Evolutionary conservation across 371 early-diverging fungal species (phyloP).

Genomic region (Apophysomyces elegans): DNA sequence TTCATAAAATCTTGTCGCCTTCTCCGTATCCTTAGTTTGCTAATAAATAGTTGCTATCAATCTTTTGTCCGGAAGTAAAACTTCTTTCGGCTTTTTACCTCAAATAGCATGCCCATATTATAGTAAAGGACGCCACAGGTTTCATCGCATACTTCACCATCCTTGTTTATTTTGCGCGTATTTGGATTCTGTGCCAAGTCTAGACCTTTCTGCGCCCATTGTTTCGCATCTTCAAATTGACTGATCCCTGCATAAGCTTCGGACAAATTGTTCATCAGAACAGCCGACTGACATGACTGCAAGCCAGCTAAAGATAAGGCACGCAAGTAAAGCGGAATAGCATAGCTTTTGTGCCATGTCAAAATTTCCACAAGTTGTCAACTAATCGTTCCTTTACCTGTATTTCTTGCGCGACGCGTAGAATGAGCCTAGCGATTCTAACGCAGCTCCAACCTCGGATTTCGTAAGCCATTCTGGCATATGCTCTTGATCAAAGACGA

Average conservation of each 20-base stretch:
- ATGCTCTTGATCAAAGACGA: constrained; percentile 57
- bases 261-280: constrained; percentile 67
- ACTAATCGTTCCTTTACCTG: constrained; percentile 30
- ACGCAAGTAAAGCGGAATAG: constrained; percentile 63
- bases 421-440: constrained; percentile 63
- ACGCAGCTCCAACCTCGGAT: constrained; percentile 59
- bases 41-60: constrained; percentile 8
- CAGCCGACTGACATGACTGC: constrained; percentile 50
- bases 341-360: constrained; percentile 39
- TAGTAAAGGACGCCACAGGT: constrained; percentile 61
- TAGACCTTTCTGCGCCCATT: constrained; percentile 64
- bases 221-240: constrained; percentile 57
- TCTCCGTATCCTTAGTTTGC: constrained; percentile 41
- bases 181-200: constrained; percentile 58
- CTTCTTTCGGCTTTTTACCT: constrained; percentile 42
- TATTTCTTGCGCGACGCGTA: constrained; percentile 59
- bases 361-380: neutral
- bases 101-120: constrained; percentile 67
- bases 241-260: constrained; percentile 60
- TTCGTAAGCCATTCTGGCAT: constrained; percentile 66
- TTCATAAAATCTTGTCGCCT: constrained; percentile 37
- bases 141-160: constrained; percentile 56
- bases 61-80: neutral
- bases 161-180: constrained; percentile 45
- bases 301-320: constrained; percentile 53